Conservation (phyloP, 2,329 filamentous ascomycete species). For the Alternaria brassicae region DNA sequence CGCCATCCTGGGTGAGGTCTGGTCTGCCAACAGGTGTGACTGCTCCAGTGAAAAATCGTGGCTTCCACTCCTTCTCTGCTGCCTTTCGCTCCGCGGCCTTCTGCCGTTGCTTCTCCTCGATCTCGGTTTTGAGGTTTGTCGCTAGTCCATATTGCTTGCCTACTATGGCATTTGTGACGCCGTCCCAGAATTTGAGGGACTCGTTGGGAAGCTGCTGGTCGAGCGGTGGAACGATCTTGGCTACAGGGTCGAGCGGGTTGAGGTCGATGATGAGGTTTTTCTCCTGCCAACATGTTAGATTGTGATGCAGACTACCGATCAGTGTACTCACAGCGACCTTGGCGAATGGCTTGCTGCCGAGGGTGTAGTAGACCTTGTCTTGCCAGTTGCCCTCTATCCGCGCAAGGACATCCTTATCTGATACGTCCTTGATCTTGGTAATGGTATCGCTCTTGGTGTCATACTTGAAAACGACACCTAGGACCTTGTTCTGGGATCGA, state of each 20-base stretch:
- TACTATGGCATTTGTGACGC: constrained; percentile 84
- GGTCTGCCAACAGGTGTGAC: constrained; percentile 68
- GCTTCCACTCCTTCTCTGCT: constrained; percentile 74
- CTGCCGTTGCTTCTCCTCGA: constrained; percentile 88
- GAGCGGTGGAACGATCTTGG: constrained; percentile 79
- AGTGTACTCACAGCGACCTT: constrained; percentile 62
- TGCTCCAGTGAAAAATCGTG: constrained; percentile 80
- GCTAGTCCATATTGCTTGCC: constrained; percentile 84
- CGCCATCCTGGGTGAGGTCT: constrained; percentile 69
- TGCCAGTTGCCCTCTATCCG: constrained; percentile 88
- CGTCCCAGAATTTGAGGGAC: constrained; percentile 84
- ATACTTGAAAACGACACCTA: constrained; percentile 90
- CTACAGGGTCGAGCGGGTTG: constrained; percentile 76
- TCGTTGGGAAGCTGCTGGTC: constrained; percentile 87
- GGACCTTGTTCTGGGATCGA: constrained; percentile 86
- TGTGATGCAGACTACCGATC: background rate
- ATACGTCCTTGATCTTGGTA: constrained; percentile 81
- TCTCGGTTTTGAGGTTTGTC: constrained; percentile 84
- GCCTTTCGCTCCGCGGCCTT: constrained; percentile 82
- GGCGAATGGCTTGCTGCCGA: constrained; percentile 54
- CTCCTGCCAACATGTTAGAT: constrained; percentile 43
- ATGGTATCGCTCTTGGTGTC: constrained; percentile 85
- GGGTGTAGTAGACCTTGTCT: constrained; percentile 69
- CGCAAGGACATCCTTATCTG: constrained; percentile 82
- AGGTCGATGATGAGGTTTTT: constrained; percentile 85